A percentile compares a stretch with the other conserved stretches of the same genome.
Evolutionary conservation across 2,329 filamentous ascomycete genomes (phyloP).

Genomic region (Chalaropsis thielavioides): DNA sequence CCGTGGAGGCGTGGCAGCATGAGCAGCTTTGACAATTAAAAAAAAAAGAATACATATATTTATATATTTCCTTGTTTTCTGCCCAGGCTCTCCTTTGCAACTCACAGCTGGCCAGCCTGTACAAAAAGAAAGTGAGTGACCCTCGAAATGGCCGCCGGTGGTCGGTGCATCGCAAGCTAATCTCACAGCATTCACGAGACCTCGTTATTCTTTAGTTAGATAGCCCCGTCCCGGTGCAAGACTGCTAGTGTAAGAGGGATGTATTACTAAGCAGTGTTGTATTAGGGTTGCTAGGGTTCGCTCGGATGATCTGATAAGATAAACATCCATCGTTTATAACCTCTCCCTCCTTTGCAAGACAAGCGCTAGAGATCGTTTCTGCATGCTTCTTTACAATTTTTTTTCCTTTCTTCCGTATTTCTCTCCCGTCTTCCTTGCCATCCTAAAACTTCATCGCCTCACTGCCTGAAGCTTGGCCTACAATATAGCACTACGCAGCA

Average conservation of each 20-base stretch:
- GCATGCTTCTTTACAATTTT: too few species aligned
- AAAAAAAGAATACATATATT: too few species aligned
- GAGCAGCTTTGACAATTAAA: not conserved
- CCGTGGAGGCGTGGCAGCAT: slow-evolving; percentile 1
- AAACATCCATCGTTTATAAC: not conserved
- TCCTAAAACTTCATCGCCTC: not conserved
- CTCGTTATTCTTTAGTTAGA: too few species aligned
- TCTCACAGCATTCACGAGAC: too few species aligned
- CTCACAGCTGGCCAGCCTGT: too few species aligned
- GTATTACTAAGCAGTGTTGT: not conserved
- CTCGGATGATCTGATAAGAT: slow-evolving; percentile 17
- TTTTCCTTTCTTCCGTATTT: not conserved
- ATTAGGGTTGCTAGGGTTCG: not conserved
- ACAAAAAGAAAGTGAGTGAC: not conserved
- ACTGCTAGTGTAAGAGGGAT: not conserved
- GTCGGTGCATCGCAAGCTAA: not conserved
- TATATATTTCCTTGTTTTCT: not conserved
- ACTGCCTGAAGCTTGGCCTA: not conserved
- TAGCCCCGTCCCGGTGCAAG: too few species aligned
- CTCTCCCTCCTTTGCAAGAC: not conserved
- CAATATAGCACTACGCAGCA: not conserved
- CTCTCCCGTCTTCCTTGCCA: too few species aligned
- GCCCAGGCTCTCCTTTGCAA: too few species aligned
- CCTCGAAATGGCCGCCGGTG: not conserved
- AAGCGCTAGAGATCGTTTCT: not conserved